phyloP scores from a whole-genome alignment of 2,329 filamentous ascomycete genomes.

The Aureobasidium sp. region DNA sequence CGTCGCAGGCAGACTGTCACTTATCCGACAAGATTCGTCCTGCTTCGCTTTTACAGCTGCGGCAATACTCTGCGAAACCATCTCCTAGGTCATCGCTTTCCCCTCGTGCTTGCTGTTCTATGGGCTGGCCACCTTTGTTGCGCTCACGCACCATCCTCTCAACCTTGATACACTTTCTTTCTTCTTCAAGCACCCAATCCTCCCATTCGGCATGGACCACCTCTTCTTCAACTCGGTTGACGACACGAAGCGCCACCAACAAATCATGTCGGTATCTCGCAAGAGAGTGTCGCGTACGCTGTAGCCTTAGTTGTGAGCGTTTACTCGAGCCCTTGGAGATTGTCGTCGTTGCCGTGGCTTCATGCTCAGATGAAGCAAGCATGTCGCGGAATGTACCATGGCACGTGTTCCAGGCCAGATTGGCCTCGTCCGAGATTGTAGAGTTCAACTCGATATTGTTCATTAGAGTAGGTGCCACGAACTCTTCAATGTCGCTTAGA shows the following conservation, averaged over 20 bases:
- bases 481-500: slow-evolving; percentile 66
- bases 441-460: background rate
- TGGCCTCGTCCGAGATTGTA: slow-evolving; percentile 17
- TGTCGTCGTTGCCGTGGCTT: background rate
- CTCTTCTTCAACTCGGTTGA: slow-evolving; percentile 83
- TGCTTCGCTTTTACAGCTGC: slow-evolving; percentile 45
- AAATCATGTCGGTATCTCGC: slow-evolving; percentile 83
- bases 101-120: slow-evolving; percentile 21
- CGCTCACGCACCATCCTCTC: slow-evolving; percentile 39
- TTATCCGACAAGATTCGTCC: background rate
- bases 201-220: slow-evolving; percentile 86
- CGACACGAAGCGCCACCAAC: slow-evolving; percentile 78
- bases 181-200: slow-evolving; percentile 80
- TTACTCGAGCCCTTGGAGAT: slow-evolving; percentile 6
- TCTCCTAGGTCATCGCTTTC: slow-evolving; percentile 38
- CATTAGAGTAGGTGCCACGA: slow-evolving; percentile 30
- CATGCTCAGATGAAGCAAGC: slow-evolving; percentile 12
- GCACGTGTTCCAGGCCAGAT: slow-evolving; percentile 18
- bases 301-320: slow-evolving; percentile 44
- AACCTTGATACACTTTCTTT: slow-evolving; percentile 60
- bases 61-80: slow-evolving; percentile 53
- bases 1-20: background rate
- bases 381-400: slow-evolving; percentile 25
- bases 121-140: slow-evolving; percentile 16
- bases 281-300: slow-evolving; percentile 72